Evolutionary conservation across 2,329 filamentous ascomycete species (phyloP), one percentile per base, ranked within the genome.

Genomic region (Trichoderma guizhouense): DNA sequence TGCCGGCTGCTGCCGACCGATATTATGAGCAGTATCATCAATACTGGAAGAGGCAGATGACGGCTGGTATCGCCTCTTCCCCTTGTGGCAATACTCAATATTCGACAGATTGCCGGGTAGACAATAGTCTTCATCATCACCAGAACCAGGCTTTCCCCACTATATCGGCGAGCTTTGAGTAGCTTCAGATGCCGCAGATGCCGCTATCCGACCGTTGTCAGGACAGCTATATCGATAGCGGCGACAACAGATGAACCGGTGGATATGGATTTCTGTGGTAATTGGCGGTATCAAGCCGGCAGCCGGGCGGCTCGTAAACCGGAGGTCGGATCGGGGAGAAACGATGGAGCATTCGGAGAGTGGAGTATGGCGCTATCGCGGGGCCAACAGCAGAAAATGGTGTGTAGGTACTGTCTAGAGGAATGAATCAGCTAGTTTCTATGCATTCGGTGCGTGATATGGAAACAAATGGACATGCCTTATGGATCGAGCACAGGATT

Each of bases 281-380:
- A 77, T 82, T 12, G 87, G 90, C 77, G 77, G 82, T 15, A 86
- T 90, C 76, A 83, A 83, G 77, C 87, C 88, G 3, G 81, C 89
- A 43, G 80, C 85, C 26, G 81, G 88, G 81, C 84, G 81, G 24
- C 77, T 84, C 86, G 0, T 81, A 47, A 89, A 71, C 74, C 74
- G 5, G 78, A 79, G 47, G 72, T 76, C 26, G 79, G 14, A 79
- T 82, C 58, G 70, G 71, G 26, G 77, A 18, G 2, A 79, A n/a
- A 79, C 79, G 7, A 79, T 81, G 74, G 74, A 77, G 5, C 79
- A 75, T 71, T 72, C 81, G 68, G 76, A 79, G 28, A 71, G 76
- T 24, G 79, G 80, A 21, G 73, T 79, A 30, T 67, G 81, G 28
- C 71, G 62, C 51, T 74, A 73, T 71, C 51, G 75, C 9, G 74